Evolutionary conservation across 768 basidiomycete species (phyloP), one percentile per base, ranked within the genome.

Genomic region (Russula sp.): DNA sequence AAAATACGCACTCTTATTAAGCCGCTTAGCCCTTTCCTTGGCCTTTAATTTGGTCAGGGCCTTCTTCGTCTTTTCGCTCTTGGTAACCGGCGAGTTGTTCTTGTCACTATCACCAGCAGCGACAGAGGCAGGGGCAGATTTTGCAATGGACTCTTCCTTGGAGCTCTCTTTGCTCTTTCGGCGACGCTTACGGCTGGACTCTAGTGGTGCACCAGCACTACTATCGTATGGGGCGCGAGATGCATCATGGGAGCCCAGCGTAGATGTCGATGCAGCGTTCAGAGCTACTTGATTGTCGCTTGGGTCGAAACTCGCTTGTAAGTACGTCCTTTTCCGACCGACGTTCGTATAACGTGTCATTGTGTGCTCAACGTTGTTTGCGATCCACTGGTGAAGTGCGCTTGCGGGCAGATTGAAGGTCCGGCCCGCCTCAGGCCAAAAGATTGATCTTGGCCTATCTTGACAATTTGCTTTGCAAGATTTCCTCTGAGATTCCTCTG

Each of bases 331-430:
- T 70, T 91, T 92, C 56, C 80, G 78, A n/a, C 84, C 85, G 71
- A 90, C 79, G 66, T 83, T 84, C 9, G 90, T 89, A 59, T 84
- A 75, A 46, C 89, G 82, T 14, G 89, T 90, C 89, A 91, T 90
- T n/a, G 49, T 36, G n/a, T 22, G 25, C 16, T 9, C 7, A 20
- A 9, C 22, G 11, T 29, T 13, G 22, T 46, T 7, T 46, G 25
- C 25, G 25, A 29, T 29, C 25, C 25, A 29, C 25, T 29, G 25
- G 25, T 3, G 3, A 29, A 3, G 25, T 29, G 25, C 25, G n/a
- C n/a, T n/a, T n/a, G 25, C 1, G 25, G 3, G 25, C 25, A 29
- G 25, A 29, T 29, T 29, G 25, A 29, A 29, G 25, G 25, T 2
- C 25, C 25, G 25, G 25, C 25, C 25, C 25, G 25, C 3, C 25